A percentile compares a stretch with the other conserved stretches of the same genome.
Conservation (phyloP, 805 yeast species). For the Zygotorulaspora danielsina region DNA sequence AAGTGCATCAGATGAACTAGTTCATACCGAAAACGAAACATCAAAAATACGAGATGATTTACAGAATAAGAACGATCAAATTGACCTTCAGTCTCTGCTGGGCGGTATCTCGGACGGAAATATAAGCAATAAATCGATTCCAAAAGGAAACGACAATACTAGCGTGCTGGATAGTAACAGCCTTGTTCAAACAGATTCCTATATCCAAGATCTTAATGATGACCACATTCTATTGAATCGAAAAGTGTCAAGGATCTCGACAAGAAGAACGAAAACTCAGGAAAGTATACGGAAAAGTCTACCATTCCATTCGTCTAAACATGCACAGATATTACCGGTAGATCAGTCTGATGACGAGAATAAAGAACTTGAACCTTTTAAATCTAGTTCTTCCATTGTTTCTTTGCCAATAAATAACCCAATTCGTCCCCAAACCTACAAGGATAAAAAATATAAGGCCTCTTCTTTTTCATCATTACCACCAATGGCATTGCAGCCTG, state of each 20-base stretch:
- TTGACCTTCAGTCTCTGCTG: not conserved
- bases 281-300: slow-evolving; percentile 26
- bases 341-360: slow-evolving; percentile 14
- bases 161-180: slow-evolving; percentile 16
- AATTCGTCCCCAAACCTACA: slow-evolving; percentile 1
- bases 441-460: slow-evolving; percentile 5
- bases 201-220: slow-evolving; percentile 35
- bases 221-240: slow-evolving; percentile 37
- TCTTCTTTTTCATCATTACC: slow-evolving; percentile 15
- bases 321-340: slow-evolving; percentile 35
- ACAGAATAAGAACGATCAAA: not conserved
- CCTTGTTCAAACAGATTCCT: slow-evolving; percentile 33
- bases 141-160: slow-evolving; percentile 1
- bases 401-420: slow-evolving; percentile 13
- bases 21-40: not conserved
- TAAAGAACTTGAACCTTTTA: slow-evolving; percentile 1
- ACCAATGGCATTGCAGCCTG: slow-evolving; percentile 9
- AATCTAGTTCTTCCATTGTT: slow-evolving; percentile 12
- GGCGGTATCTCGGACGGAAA: not conserved
- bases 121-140: not conserved
- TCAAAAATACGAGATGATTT: not conserved
- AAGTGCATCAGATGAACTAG: not conserved
- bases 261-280: slow-evolving; percentile 20
- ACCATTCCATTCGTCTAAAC: slow-evolving; percentile 36
- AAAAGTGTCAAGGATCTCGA: slow-evolving; percentile 22